A percentile compares a stretch with the other conserved stretches of the same genome.
Evolutionary conservation across 2,329 filamentous ascomycete species (phyloP).

Genomic region (Alternaria conjuncta): DNA sequence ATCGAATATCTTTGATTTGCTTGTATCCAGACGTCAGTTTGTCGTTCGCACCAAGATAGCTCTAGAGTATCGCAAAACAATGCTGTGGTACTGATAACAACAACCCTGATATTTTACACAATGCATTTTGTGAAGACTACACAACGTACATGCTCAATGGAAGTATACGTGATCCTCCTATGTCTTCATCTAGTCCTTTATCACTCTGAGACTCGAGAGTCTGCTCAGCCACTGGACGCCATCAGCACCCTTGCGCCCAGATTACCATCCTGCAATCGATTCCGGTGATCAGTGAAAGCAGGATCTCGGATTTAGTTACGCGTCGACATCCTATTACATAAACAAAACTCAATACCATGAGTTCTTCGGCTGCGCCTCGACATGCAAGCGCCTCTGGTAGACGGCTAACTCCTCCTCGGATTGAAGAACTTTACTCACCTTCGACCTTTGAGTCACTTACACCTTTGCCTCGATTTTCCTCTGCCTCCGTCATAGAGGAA

Average conservation of each 20-base stretch:
- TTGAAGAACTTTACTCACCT: not conserved
- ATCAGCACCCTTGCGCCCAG: not conserved
- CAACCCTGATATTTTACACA: not conserved
- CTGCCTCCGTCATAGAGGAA: not conserved
- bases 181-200: not conserved
- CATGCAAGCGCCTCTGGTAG: not conserved
- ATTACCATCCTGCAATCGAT: not conserved
- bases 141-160: not conserved
- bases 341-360: not conserved
- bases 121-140: not conserved
- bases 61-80: not conserved
- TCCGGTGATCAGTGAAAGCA: not conserved
- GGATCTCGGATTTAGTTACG: not conserved
- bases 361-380: not conserved
- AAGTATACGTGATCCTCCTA: not conserved
- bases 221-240: not conserved
- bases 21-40: not conserved
- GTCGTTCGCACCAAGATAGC: not conserved
- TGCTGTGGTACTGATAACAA: not conserved
- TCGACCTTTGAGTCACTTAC: not conserved
- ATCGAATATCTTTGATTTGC: not conserved
- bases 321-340: not conserved
- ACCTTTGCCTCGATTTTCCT: not conserved
- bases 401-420: not conserved
- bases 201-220: not conserved